Evolutionary conservation across 164 flowering plant genomes (phyloP).

Genomic region (Annona cherimola): DNA sequence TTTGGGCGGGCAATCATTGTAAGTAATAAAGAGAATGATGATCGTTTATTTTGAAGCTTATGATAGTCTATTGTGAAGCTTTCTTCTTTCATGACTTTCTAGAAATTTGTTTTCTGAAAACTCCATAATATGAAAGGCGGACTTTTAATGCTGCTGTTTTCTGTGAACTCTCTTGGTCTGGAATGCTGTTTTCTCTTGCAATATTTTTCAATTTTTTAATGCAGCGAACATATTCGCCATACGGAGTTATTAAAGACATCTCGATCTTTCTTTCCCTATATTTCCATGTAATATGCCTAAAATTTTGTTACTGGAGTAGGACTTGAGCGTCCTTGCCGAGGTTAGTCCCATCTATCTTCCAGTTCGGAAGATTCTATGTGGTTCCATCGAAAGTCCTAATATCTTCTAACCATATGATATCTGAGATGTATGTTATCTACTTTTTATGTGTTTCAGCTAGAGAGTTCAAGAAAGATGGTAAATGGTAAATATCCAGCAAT

Average conservation of each 20-base stretch:
- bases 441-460: not conserved
- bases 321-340: not conserved
- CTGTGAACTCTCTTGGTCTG: not conserved
- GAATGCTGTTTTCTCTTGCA: not conserved
- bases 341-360: not conserved
- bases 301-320: not conserved
- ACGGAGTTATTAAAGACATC: too few species aligned
- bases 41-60: not conserved
- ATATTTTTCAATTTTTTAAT: too few species aligned
- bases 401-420: not conserved
- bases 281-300: not conserved
- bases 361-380: not conserved
- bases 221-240: too few species aligned
- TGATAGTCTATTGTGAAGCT: not conserved
- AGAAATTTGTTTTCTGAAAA: not conserved
- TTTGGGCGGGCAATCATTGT: conserved; percentile 97
- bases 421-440: not conserved
- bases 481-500: not conserved
- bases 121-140: not conserved
- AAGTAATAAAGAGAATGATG: conserved; percentile 23
- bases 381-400: not conserved
- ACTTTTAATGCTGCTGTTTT: not conserved
- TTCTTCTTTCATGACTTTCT: not conserved
- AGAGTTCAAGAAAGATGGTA: not conserved
- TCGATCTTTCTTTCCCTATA: too few species aligned